These are phyloP conservation scores for Gymnopilus dilepis DNA, from an alignment of 768 basidiomycete species.

Conservation along the genomic window DNA sequence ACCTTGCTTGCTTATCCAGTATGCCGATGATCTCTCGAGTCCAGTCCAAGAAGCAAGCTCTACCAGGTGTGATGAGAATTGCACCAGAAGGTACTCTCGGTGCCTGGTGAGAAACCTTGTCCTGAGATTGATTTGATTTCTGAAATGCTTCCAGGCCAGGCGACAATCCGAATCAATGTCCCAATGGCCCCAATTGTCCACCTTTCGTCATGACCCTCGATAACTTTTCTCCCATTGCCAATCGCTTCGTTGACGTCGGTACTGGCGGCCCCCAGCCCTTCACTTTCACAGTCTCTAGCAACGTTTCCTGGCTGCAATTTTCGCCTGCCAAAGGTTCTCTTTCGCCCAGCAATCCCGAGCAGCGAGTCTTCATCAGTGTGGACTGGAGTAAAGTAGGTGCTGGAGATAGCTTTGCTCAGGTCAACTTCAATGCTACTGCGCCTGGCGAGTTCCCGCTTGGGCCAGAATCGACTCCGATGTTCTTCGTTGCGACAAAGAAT, in stretches of 20 bases:
- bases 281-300: conserved; percentile 54
- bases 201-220: conserved; percentile 58
- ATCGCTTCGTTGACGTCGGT: conserved; percentile 65
- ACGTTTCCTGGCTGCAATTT: conserved; percentile 59
- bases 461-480: conserved; percentile 32
- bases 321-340: conserved; percentile 54
- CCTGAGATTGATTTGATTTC: not conserved
- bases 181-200: conserved; percentile 50
- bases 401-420: conserved; percentile 40
- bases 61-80: conserved; percentile 69
- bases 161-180: conserved; percentile 66
- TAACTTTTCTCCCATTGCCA: conserved; percentile 56
- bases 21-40: conserved; percentile 59
- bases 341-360: conserved; percentile 50
- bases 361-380: conserved; percentile 58
- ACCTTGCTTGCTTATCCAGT: conserved; percentile 29
- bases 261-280: conserved; percentile 64
- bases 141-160: conserved; percentile 54
- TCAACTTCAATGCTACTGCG: conserved; percentile 54
- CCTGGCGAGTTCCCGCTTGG: conserved; percentile 39
- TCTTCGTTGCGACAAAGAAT: conserved; percentile 44
- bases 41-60: conserved; percentile 57
- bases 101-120: conserved; percentile 50
- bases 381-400: conserved; percentile 59
- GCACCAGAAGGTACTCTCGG: conserved; percentile 63